phyloP scores from a whole-genome alignment of 2,329 filamentous ascomycete genomes.

The Neopestalotiopsis rosae region DNA sequence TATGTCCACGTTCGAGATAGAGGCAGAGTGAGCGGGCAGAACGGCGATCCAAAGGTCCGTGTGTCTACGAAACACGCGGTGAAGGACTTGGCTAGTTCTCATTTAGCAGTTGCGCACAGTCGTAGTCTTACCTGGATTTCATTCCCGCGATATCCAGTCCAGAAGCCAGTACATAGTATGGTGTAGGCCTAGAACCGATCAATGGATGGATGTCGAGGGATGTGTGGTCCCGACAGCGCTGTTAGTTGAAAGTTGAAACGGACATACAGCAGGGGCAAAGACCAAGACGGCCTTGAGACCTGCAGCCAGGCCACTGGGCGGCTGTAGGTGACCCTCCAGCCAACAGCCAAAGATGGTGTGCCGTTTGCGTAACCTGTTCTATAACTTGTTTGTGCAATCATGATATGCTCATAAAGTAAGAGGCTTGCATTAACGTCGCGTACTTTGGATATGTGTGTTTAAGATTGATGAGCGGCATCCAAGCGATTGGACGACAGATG shows the following conservation, averaged over 20 bases:
- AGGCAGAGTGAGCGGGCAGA: not conserved
- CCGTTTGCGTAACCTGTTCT: not conserved
- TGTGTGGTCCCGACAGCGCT: not conserved
- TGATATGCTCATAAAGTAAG: conserved; percentile 1
- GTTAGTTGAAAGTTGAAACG: not conserved
- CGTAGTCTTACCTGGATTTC: not conserved
- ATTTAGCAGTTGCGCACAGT: not conserved
- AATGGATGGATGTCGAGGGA: not conserved
- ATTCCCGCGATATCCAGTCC: not conserved
- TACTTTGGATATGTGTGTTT: conserved; percentile 15
- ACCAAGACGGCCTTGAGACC: not conserved
- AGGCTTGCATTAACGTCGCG: conserved; percentile 10
- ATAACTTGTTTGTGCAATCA: not conserved
- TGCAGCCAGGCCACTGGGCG: not conserved
- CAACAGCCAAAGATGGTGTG: conserved; percentile 24
- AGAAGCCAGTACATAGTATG: not conserved
- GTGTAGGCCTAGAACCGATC: not conserved
- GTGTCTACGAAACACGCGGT: not conserved
- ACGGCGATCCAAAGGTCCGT: not conserved
- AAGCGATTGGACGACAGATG: conserved; percentile 18
- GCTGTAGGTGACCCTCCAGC: conserved; percentile 10
- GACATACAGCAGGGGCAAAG: not conserved
- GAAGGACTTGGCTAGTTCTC: not conserved
- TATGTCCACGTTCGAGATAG: not conserved
- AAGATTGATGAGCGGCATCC: conserved; percentile 16